These are phyloP conservation scores for Fraxinus albicans DNA, from an alignment of 305 asterid species.

Conservation along the genomic window DNA sequence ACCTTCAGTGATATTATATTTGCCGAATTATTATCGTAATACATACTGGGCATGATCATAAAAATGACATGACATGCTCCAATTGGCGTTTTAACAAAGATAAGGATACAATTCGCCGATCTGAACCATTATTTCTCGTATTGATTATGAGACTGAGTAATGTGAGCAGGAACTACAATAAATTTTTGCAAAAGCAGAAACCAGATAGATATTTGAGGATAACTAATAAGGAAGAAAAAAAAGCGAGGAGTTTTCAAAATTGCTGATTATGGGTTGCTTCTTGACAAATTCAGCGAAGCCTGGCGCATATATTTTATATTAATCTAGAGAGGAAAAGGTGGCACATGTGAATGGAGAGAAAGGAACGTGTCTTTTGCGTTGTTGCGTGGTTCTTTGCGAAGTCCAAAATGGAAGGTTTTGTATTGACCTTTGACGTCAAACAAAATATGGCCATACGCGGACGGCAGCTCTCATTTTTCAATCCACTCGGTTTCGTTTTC, in stretches of 20 bases:
- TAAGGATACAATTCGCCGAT: slow-evolving; percentile 89
- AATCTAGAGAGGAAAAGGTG: neutral
- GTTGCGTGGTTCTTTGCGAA: neutral
- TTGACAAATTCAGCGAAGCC: neutral
- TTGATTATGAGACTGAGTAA: neutral
- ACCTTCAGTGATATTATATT: neutral
- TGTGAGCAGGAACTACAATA: neutral
- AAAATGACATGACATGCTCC: neutral
- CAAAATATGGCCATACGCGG: neutral
- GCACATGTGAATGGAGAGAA: neutral
- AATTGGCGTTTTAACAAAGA: slow-evolving; percentile 1
- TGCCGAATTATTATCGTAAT: neutral
- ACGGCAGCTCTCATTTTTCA: neutral
- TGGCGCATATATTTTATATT: neutral
- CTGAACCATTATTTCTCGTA: slow-evolving; percentile 57
- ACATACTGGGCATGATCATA: neutral
- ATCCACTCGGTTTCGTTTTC: neutral
- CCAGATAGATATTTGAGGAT: neutral
- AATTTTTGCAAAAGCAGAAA: slow-evolving; percentile 5
- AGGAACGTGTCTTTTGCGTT: slow-evolving; percentile 13
- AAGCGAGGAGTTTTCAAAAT: slow-evolving; percentile 6
- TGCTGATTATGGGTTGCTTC: neutral
- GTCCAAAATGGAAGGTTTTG: neutral
- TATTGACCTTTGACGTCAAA: neutral
- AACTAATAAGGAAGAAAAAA: neutral